Conservation (phyloP, 1,139 yeast species). For the Yamadazyma kanchanaburiensis region DNA sequence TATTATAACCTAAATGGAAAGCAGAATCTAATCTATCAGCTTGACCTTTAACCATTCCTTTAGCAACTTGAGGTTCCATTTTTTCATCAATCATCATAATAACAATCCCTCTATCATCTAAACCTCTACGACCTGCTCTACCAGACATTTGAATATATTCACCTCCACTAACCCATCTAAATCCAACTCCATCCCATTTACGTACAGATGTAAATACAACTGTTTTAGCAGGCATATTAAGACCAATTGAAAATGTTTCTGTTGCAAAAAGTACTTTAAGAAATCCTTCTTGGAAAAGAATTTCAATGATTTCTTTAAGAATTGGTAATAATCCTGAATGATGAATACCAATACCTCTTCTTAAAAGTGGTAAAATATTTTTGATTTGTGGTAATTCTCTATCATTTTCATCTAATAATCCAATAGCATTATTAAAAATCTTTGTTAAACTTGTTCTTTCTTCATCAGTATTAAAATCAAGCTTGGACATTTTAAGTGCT, state of each 20-base stretch:
- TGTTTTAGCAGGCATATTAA: conserved; percentile 97
- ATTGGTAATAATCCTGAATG: conserved; percentile 96
- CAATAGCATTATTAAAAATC: conserved; percentile 86
- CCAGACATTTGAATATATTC: conserved; percentile 99
- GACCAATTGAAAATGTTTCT: conserved; percentile 96
- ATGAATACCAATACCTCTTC: conserved; percentile 97
- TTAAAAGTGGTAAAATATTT: conserved; percentile 79
- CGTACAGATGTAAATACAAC: conserved; percentile 97
- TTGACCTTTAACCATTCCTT: conserved; percentile 98
- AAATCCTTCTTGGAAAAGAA: conserved; percentile 93
- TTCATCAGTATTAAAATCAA: conserved; percentile 88
- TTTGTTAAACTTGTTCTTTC: conserved; percentile 88
- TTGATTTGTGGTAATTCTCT: conserved; percentile 92
- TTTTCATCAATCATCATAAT: conserved; percentile 99
- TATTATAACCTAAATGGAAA: conserved; percentile 93
- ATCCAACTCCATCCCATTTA: conserved; percentile 96
- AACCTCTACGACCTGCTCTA: conserved; percentile 99
- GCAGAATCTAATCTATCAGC: conserved; percentile 96
- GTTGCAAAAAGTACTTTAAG: conserved; percentile 94
- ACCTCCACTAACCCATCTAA: conserved; percentile 99
- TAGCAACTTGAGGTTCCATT: conserved; percentile 99
- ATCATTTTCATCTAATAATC: conserved; percentile 83
- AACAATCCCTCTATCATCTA: conserved; percentile 98
- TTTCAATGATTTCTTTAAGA: conserved; percentile 93
- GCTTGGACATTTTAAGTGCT: conserved; percentile 91